Base-by-base conservation (phyloP, 176 grass and related monocot species). In the Leersia perrieri region DNA sequence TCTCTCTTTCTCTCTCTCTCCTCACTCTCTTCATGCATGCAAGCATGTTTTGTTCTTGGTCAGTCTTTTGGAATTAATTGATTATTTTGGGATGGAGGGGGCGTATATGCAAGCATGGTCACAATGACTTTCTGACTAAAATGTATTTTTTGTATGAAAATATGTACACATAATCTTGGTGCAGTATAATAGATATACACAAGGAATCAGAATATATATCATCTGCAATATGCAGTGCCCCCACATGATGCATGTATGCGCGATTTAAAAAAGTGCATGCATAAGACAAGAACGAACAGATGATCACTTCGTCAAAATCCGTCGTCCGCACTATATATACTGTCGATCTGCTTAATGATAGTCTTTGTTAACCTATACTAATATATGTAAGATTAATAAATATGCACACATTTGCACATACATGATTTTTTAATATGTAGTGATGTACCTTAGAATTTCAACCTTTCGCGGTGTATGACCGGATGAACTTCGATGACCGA, bases 251-350 rank as follows among this genome's bases (percentile, higher is more conserved):
- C 10, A 34, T 42, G 66, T 14, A 58, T 58, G 53, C 22, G 53
- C 53, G n/a, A 20, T 58, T 58, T 58, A 66, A 73, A 41, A 69
- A 67, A 28, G 18, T 66, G 53, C 58, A 36, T 80, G 38, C 42
- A 29, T 80, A 80, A 64, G 76, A 86, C 62, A 86, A 86, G 27
- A 80, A 74, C 69, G 27, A 80, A 74, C 69, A 68, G 33, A 80
- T 68, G 33, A 74, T 66, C 61, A 44, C 15, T 58, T 73, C 47
- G 44, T 74, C 44, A 8, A n/a, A n/a, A 33, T 80, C 74, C 70
- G 77, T 80, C 45, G 60, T 86, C 27, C 32, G 34, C 49, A 53
- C 47, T 53, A 53, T 39, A 39, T 72, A 58, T 58, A 58, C 22
- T 80, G 69, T 60, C 49, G 18, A 53, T 53, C 76, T 28, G 42